Percentiles rank a stretch among this genome's conserved stretches.
Evolutionary conservation across 2,329 filamentous ascomycete species (phyloP).

Genomic region (Aureobasidium lini): DNA sequence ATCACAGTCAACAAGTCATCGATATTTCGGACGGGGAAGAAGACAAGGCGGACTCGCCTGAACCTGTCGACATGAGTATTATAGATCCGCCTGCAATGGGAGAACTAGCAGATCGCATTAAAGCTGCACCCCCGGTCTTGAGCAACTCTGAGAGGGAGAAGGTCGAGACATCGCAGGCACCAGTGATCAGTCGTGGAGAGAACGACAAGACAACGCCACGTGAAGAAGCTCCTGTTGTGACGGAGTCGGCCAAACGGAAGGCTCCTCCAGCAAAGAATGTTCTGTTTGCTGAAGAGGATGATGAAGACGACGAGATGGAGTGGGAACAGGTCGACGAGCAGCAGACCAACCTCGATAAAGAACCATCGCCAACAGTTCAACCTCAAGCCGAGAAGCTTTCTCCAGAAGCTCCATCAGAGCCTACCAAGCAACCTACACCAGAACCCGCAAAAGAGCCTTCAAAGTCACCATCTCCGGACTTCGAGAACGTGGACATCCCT

Average conservation of each 20-base stretch:
- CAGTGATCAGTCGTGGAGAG: background rate
- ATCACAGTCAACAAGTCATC: constrained; percentile 39
- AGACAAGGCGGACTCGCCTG: background rate
- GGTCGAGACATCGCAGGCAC: background rate
- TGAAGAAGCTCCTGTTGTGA: background rate
- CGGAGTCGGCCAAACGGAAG: constrained; percentile 16
- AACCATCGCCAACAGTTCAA: background rate
- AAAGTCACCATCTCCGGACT: constrained; percentile 31
- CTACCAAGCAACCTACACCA: constrained; percentile 1
- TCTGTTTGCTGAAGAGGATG: constrained; percentile 10
- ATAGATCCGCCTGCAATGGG: constrained; percentile 30
- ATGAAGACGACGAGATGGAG: constrained; percentile 33
- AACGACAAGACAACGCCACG: background rate
- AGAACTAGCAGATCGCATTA: constrained; percentile 37
- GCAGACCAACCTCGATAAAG: background rate
- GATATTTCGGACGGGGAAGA: constrained; percentile 26
- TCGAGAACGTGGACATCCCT: constrained; percentile 42
- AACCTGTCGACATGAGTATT: background rate
- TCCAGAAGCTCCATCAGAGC: constrained; percentile 18
- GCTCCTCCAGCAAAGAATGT: constrained; percentile 7
- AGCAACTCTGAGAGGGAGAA: background rate
- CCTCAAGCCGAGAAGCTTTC: background rate
- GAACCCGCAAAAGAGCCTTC: constrained; percentile 16
- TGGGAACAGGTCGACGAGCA: constrained; percentile 49
- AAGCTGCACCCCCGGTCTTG: constrained; percentile 33